Evolutionary conservation across 2,329 filamentous ascomycete genomes (phyloP).

Genomic region (Cylindrodendrum hubeiense): DNA sequence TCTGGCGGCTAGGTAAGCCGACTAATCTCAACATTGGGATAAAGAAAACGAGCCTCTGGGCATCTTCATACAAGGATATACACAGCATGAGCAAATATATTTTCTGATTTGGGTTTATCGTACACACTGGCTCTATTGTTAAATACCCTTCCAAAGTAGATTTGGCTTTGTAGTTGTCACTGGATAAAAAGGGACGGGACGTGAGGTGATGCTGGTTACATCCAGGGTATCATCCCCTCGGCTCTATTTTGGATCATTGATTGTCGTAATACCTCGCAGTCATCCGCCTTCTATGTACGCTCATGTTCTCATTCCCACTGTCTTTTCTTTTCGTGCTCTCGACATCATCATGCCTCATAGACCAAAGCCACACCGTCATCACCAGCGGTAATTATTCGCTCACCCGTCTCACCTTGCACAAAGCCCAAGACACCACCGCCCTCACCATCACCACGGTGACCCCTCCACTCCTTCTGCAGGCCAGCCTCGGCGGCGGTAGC

Average conservation of each 20-base stretch:
- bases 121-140: neutral
- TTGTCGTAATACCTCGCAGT: conserved; percentile 38
- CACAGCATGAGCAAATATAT: neutral
- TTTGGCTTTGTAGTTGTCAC: neutral
- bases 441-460: conserved; percentile 86
- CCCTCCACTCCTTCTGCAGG: conserved; percentile 88
- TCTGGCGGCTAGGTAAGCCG: neutral
- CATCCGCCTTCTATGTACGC: conserved; percentile 29
- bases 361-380: conserved; percentile 83
- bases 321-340: conserved; percentile 13
- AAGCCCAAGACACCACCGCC: conserved; percentile 92
- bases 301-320: conserved; percentile 21
- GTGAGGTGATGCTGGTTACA: neutral
- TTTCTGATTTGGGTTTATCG: no score
- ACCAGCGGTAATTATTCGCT: conserved; percentile 86
- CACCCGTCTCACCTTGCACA: conserved; percentile 82
- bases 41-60: neutral
- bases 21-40: neutral
- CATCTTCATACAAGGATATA: neutral
- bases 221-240: conserved; percentile 38
- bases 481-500: conserved; percentile 67
- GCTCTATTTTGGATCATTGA: conserved; percentile 42
- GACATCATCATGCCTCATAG: conserved; percentile 65
- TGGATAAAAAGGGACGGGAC: neutral
- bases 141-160: neutral